Conservation (phyloP, 345 rosid species). For the Pistacia vera region DNA sequence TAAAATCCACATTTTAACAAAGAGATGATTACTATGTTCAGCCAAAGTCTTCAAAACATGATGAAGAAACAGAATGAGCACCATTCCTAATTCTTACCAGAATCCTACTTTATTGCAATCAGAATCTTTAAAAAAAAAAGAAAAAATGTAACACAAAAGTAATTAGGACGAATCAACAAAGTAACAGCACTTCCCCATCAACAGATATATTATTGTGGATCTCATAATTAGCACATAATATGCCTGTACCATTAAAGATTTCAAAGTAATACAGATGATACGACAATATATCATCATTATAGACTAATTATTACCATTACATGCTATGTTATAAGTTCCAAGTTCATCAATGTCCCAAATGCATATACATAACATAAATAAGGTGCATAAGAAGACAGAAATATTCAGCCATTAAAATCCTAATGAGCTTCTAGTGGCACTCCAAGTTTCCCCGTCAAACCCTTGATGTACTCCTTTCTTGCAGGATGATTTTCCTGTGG, state of each 20-base stretch:
- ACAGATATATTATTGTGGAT: neutral
- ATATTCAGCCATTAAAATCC: neutral
- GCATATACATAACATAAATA: neutral
- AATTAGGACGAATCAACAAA: no score
- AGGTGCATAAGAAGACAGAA: neutral
- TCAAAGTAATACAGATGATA: neutral
- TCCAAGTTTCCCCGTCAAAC: slow-evolving; percentile 41
- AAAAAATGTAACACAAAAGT: no score
- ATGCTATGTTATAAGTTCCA: neutral
- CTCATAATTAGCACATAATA: no score
- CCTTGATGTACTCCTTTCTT: slow-evolving; percentile 59
- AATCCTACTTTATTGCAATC: no score
- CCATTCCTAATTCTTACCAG: neutral
- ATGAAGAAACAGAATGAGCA: neutral
- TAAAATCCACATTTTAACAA: no score
- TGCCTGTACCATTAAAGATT: neutral
- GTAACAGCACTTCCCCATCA: neutral
- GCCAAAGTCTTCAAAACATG: neutral
- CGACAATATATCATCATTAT: neutral
- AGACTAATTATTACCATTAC: neutral
- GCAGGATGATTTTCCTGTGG: slow-evolving; percentile 89
- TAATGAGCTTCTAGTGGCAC: slow-evolving; percentile 44
- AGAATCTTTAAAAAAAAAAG: no score
- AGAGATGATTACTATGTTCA: no score
- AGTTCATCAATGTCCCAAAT: neutral